These are phyloP conservation scores for Borealophlyctis nickersoniae DNA, from an alignment of 192 early-diverging fungal genomes.

Conservation along the genomic window DNA sequence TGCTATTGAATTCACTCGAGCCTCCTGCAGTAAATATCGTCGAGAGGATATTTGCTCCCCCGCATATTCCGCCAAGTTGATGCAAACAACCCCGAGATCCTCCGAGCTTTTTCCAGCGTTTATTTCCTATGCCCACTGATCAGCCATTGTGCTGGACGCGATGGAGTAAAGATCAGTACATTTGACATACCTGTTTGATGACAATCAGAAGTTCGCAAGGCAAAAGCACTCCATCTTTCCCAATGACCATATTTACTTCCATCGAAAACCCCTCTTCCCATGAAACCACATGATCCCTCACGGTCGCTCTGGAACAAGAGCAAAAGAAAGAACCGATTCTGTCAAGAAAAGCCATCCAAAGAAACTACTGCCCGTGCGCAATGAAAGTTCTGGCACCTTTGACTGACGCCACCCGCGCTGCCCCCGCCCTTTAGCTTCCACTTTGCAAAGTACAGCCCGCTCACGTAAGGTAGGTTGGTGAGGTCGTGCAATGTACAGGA, in stretches of 20 bases:
- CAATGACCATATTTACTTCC: conserved; percentile 61
- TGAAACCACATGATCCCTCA: conserved; percentile 56
- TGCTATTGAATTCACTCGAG: conserved; percentile 32
- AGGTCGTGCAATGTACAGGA: conserved; percentile 69
- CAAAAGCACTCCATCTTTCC: conserved; percentile 68
- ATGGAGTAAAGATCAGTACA: no score
- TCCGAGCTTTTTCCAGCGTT: conserved; percentile 58
- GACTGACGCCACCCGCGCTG: conserved; percentile 8
- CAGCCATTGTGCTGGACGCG: no score
- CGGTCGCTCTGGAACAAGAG: conserved; percentile 33
- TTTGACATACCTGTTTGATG: conserved; percentile 65
- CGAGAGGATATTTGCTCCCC: conserved; percentile 53
- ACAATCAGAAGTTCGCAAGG: conserved; percentile 72
- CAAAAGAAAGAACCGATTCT: not conserved
- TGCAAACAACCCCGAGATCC: conserved; percentile 61
- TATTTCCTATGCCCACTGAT: conserved; percentile 58
- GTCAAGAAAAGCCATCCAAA: not conserved
- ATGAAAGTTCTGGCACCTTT: not conserved
- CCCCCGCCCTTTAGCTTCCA: conserved; percentile 58
- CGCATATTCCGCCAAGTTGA: conserved; percentile 83
- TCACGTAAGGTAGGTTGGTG: conserved; percentile 76
- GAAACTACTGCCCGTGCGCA: not conserved
- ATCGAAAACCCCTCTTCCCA: conserved; percentile 60
- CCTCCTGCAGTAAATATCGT: conserved; percentile 39
- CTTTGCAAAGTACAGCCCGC: conserved; percentile 76